Evolutionary conservation across 2,329 filamentous ascomycete genomes (phyloP), one percentile per base, ranked within the genome.

Genomic region (Sporothrix curviconia): DNA sequence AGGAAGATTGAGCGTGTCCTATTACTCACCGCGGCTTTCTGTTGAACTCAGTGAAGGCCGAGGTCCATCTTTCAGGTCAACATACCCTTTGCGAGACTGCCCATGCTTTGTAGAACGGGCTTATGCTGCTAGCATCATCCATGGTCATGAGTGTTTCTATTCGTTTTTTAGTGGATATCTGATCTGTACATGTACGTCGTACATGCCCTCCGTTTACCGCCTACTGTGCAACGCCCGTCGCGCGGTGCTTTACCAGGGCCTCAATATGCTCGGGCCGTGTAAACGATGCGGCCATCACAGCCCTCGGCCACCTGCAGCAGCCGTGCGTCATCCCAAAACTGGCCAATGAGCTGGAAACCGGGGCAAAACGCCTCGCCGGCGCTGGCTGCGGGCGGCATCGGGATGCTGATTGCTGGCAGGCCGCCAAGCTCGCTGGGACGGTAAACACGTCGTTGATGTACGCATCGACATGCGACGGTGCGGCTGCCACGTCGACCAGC

Each of bases 381-480:
- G 12, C 3, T 19, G 36, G 34, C 32, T 1, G 68, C 55, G 0
- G 70, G 68, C 59, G 77, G 69, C 61, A 87, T 77, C 0, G 94
- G 92, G 11, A 99, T 78, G 64, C 88, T 96, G 52, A 96, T 81
- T 11, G 92, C 89, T 3, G 94, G 94, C 56, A 99, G 74, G 0
- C 94, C 94, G 92, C 94, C 63, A 99, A 75, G 72, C 91, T 96
- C 2, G 92, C 91, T 1, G 94, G 94, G 1, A 99, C 92, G 0
- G 94, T 97, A 66, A 97, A 92, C 1, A 97, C 87, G 72, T 99
- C 94, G 66, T 94, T 96, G 77, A 89, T 88, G 68, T 96, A 97
- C 1, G 81, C 81, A 65, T 92, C 84, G n/a, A 95, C 73, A 9
- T 79, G 76, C 46, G 72, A 77, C 69, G 83, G 76, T 60, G 74